Evolutionary conservation across 805 yeast genomes (phyloP).

Genomic region (Phaffomyces opuntiae): DNA sequence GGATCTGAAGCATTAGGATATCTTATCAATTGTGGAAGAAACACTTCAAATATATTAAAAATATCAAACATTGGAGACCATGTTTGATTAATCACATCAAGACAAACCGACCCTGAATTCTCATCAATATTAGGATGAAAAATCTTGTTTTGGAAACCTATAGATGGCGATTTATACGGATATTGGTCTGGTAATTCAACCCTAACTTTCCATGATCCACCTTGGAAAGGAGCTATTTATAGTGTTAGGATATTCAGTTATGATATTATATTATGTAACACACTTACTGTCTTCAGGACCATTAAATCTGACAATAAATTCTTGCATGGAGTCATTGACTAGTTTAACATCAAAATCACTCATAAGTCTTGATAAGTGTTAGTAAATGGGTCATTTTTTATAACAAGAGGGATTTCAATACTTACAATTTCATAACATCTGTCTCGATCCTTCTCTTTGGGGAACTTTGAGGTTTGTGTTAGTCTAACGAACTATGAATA

Average conservation of each 20-base stretch:
- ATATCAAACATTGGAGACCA: slow-evolving; percentile 98
- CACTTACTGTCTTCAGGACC: slow-evolving; percentile 68
- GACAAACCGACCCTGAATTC: slow-evolving; percentile 82
- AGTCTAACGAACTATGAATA: background rate
- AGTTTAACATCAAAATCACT: slow-evolving; percentile 85
- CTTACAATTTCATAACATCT: slow-evolving; percentile 89
- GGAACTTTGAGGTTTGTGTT: slow-evolving; percentile 10
- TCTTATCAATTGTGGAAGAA: slow-evolving; percentile 82
- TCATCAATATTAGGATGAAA: slow-evolving; percentile 96
- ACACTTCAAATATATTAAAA: slow-evolving; percentile 83
- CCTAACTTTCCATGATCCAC: slow-evolving; percentile 84
- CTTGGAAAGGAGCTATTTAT: slow-evolving; percentile 68
- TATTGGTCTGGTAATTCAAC: slow-evolving; percentile 94
- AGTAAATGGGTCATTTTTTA: background rate
- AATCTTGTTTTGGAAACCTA: slow-evolving; percentile 86
- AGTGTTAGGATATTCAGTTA: background rate
- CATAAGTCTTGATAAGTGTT: slow-evolving; percentile 47
- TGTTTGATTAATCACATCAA: slow-evolving; percentile 93
- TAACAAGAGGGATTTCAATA: slow-evolving; percentile 8
- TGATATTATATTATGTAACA: no score
- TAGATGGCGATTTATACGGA: slow-evolving; percentile 93
- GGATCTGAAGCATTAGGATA: slow-evolving; percentile 97
- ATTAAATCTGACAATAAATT: slow-evolving; percentile 72
- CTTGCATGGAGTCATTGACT: slow-evolving; percentile 79
- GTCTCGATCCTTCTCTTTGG: slow-evolving; percentile 62